Evolutionary conservation across 179 eudicot species (phyloP).

Genomic region (Silene vulgaris): DNA sequence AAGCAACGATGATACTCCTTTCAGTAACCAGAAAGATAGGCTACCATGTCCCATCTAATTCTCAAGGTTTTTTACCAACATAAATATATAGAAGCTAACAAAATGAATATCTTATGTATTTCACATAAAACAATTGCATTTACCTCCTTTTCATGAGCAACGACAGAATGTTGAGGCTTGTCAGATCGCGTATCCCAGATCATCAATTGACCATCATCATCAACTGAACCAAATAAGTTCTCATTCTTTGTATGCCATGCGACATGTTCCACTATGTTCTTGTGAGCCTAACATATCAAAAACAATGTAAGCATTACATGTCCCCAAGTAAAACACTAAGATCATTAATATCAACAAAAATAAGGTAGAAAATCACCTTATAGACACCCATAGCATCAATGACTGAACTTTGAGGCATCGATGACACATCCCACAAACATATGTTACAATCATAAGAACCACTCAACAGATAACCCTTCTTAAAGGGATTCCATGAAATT

Average conservation of each 20-base stretch:
- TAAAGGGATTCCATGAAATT: slow-evolving; percentile 79
- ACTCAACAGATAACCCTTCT: slow-evolving; percentile 77
- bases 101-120: neutral
- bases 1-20: neutral
- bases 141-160: slow-evolving; percentile 88
- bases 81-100: neutral
- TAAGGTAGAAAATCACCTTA: slow-evolving; percentile 41
- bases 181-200: slow-evolving; percentile 87
- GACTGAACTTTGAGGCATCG: slow-evolving; percentile 56
- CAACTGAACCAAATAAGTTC: slow-evolving; percentile 80
- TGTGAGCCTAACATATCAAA: slow-evolving; percentile 56
- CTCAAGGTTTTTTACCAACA: neutral
- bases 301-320: neutral
- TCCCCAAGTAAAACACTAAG: neutral
- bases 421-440: slow-evolving; percentile 83
- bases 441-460: slow-evolving; percentile 82
- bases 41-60: neutral
- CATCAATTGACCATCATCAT: slow-evolving; percentile 71
- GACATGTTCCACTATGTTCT: slow-evolving; percentile 70
- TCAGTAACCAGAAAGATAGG: neutral
- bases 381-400: slow-evolving; percentile 62
- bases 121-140: neutral
- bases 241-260: slow-evolving; percentile 77
- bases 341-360: neutral
- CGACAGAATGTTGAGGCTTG: slow-evolving; percentile 63